These are phyloP conservation scores for Lepidium didymum DNA, from an alignment of 345 rosid genomes.

Conservation along the genomic window DNA sequence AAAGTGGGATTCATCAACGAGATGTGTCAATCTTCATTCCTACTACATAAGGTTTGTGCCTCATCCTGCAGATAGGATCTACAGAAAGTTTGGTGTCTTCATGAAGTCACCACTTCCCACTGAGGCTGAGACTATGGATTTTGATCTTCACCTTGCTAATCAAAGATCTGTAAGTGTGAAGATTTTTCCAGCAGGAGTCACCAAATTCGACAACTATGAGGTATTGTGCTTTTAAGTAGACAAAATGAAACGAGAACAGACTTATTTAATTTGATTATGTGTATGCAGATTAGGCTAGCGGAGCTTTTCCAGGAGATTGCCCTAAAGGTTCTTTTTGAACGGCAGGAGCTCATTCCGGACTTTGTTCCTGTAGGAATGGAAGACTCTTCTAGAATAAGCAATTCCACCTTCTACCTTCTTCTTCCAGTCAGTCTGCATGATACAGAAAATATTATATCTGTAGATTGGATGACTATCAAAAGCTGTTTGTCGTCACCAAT, in stretches of 20 bases:
- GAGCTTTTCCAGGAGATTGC: slow-evolving; percentile 73
- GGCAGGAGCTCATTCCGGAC: slow-evolving; percentile 44
- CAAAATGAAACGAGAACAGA: not conserved
- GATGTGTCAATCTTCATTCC: slow-evolving; percentile 33
- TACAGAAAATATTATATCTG: slow-evolving; percentile 26
- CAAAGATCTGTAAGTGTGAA: slow-evolving; percentile 63
- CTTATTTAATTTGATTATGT: slow-evolving; percentile 4
- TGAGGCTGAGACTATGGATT: slow-evolving; percentile 70
- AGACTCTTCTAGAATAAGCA: slow-evolving; percentile 30
- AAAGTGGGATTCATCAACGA: slow-evolving; percentile 41
- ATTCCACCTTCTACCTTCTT: slow-evolving; percentile 66
- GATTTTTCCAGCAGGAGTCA: slow-evolving; percentile 44
- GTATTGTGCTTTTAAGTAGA: slow-evolving; percentile 29
- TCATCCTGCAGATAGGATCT: slow-evolving; percentile 64
- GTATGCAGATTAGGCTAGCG: slow-evolving; percentile 56
- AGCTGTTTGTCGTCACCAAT: slow-evolving; percentile 80
- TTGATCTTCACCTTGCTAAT: slow-evolving; percentile 83
- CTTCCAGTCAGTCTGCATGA: slow-evolving; percentile 52
- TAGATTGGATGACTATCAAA: slow-evolving; percentile 60
- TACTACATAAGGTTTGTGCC: slow-evolving; percentile 64
- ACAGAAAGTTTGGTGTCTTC: slow-evolving; percentile 73
- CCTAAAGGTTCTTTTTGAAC: slow-evolving; percentile 66
- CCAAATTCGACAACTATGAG: slow-evolving; percentile 48
- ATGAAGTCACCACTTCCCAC: slow-evolving; percentile 63
- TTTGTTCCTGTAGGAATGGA: slow-evolving; percentile 50